These are phyloP conservation scores for Remersonia thermophila DNA, from an alignment of 2,329 filamentous ascomycete species.

Conservation along the genomic window DNA sequence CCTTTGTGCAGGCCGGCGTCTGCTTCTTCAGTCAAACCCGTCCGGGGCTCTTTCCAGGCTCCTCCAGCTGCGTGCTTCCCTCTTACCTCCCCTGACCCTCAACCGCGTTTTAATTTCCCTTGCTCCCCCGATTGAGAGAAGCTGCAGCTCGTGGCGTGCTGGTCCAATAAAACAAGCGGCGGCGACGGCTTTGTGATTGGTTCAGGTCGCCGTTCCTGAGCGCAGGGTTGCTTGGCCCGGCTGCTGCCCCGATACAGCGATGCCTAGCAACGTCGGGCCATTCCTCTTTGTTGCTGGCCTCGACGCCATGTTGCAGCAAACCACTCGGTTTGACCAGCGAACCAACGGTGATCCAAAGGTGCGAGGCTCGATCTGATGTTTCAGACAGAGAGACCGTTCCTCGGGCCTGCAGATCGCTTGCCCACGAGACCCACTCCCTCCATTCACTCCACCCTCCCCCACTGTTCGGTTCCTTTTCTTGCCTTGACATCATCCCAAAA, in stretches of 20 bases:
- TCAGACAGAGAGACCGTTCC: not conserved
- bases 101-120: conserved; percentile 18
- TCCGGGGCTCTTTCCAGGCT: conserved; percentile 8
- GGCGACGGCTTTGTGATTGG: conserved; percentile 9
- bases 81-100: conserved; percentile 6
- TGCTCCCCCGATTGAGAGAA: conserved; percentile 14
- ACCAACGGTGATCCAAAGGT: too few species aligned
- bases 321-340: too few species aligned
- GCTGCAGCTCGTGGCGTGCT: conserved; percentile 12
- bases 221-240: conserved; percentile 3
- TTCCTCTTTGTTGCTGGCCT: conserved; percentile 1
- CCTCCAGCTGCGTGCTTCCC: too few species aligned
- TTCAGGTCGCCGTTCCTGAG: conserved; percentile 14
- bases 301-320: conserved; percentile 1
- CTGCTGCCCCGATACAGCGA: conserved; percentile 1
- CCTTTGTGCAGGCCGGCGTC: too few species aligned
- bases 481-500: not conserved
- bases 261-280: not conserved
- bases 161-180: conserved; percentile 12
- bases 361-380: conserved; percentile 1
- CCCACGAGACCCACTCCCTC: not conserved
- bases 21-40: not conserved
- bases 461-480: not conserved
- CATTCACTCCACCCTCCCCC: not conserved
- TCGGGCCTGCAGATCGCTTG: not conserved